Base-by-base conservation (phyloP, 306 rosid genomes). In the Malus orientalis region DNA sequence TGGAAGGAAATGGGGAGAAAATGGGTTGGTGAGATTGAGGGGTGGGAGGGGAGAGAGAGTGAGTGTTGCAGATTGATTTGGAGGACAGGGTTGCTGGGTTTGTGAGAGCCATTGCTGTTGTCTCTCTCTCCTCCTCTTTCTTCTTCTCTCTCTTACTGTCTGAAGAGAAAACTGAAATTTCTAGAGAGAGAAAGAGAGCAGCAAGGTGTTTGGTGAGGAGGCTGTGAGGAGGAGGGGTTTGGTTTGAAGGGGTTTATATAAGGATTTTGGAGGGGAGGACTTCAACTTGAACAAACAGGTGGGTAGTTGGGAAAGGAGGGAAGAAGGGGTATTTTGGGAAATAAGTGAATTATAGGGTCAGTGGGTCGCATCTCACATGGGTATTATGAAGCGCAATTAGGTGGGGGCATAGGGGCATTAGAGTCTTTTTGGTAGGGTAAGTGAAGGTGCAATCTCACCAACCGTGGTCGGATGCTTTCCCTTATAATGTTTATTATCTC, bases 41-140 rank as follows among this genome's bases (percentile, higher is more conserved):
- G 29, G 58, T 66, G 19, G 84, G 61, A 20, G 25, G 62, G 27
- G 84, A 62, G 15, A 83, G 79, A 69, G 27, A 20, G 25, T 74
- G 85, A 20, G 80, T 47, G 32, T 75, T 77, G 77, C 67, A 81
- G 70, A 84, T 69, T 19, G 88, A 74, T 42, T 81, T 90, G 47
- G 95, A 84, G 25, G 90, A 90, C 76, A 90, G 74, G 49, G 88
- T 72, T 13, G 89, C 36, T 38, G 88, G 58, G 38, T 74, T 89
- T 55, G 88, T 68, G 36, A 87, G 81, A 51, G 89, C 95, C 95
- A 88, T 88, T 83, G 84, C 10, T 62, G 20, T 15, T 15, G 57
- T 10, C 4, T 69, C 13, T 8, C 25, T 29, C 29, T 51, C 27
- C 23, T 47, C 44, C 67, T 44, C 70, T 61, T 8, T 14, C 36